Conservation (phyloP, 1,139 yeast genomes). For the Diutina pseudorugosa region DNA sequence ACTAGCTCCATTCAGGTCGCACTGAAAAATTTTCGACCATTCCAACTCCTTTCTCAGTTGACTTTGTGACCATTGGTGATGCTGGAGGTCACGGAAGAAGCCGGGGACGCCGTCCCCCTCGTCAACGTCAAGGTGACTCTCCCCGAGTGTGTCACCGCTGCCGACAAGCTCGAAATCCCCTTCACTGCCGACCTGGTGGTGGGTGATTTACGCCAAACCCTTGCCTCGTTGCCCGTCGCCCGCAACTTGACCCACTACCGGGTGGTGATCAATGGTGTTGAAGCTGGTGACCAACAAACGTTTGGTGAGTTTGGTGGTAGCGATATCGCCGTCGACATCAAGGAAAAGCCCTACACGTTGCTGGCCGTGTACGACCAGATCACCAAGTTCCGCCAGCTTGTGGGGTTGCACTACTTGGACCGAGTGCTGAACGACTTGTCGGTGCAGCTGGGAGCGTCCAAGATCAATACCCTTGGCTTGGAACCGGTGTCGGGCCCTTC, state of each 20-base stretch:
- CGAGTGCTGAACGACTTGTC: slow-evolving; percentile 15
- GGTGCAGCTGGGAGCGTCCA: slow-evolving; percentile 12
- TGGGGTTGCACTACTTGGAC: slow-evolving; percentile 33
- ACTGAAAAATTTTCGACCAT: neutral
- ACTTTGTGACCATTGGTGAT: neutral
- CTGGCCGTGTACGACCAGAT: slow-evolving; percentile 28
- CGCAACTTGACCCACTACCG: slow-evolving; percentile 52
- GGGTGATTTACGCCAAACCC: slow-evolving; percentile 46
- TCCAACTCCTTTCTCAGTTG: neutral
- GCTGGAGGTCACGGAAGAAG: slow-evolving; percentile 1
- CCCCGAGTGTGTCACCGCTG: slow-evolving; percentile 17
- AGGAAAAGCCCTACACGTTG: slow-evolving; percentile 27
- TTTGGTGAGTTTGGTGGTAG: slow-evolving; percentile 17
- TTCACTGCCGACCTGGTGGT: slow-evolving; percentile 32
- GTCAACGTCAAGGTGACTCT: slow-evolving; percentile 18
- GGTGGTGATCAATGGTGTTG: slow-evolving; percentile 25
- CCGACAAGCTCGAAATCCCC: slow-evolving; percentile 20
- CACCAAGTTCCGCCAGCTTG: slow-evolving; percentile 28
- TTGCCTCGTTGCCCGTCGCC: slow-evolving; percentile 41
- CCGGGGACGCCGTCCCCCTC: slow-evolving; percentile 7
- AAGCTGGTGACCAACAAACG: slow-evolving; percentile 23
- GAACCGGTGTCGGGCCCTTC: slow-evolving; percentile 12
- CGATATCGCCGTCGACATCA: slow-evolving; percentile 9
- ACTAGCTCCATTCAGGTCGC: too few species aligned
- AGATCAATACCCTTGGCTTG: slow-evolving; percentile 21